Base-by-base conservation (phyloP, 768 basidiomycete species). In the Suillus decipiens region DNA sequence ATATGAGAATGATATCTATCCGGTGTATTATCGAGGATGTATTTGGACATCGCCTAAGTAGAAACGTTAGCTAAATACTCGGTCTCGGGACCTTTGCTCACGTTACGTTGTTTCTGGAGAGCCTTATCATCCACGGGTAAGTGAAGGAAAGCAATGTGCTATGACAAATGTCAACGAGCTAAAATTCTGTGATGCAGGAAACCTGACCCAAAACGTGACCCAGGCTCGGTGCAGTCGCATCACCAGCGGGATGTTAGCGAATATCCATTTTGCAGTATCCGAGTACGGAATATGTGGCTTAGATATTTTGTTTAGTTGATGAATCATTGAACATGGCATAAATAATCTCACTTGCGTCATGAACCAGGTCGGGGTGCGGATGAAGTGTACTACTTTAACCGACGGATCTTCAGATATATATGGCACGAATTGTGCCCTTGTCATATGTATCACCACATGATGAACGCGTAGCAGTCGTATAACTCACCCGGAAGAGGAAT, bases 381-480 rank as follows among this genome's bases (percentile, higher is more conserved):
- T 71, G 70, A 88, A 88, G 68, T 90, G 86, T 60, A 84, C 75
- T 15, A 88, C 78, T 54, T 82, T 68, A 8, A 84, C 80, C 22
- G 80, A 79, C 3, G 82, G 76, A 65, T 88, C 84, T 50, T 72
- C 69, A 12, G 85, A 78, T 59, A 88, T 84, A 55, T 73, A 67
- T 11, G 87, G 86, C n/a, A 88, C 76, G 53, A 88, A 80, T 70
- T 90, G 89, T 2, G 87, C 86, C 2, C 87, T 89, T 62, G 14
- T 72, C 24, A 39, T 19, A 42, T 43, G 33, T 66, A 45, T 45
- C 33, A 69, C 28, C 45, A 61, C 33, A 4, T 24, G 28, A 22
- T 59, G 33, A 31, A 43, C 22, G 45, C 64, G 39, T 19, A 19
- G 34, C 28, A 53, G 14, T 43, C 11, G 22, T 42, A 17, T 54